A percentile compares a stretch with the other conserved stretches of the same genome.
phyloP scores from a whole-genome alignment of 2,329 filamentous ascomycete genomes.

The Sarocladium oryzae region DNA sequence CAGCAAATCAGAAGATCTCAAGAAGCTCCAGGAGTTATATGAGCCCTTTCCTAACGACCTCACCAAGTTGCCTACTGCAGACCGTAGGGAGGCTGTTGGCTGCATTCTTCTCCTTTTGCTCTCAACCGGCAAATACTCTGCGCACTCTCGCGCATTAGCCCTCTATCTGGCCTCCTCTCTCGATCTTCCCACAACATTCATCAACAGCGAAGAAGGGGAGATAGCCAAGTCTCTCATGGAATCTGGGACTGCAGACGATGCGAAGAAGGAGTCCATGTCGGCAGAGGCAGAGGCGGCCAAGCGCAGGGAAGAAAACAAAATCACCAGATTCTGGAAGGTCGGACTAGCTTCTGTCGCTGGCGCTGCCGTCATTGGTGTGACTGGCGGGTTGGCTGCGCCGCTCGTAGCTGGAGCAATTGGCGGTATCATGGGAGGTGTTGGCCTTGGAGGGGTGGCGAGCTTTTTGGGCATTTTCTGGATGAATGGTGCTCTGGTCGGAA shows the following conservation, averaged over 20 bases:
- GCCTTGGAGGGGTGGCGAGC: conserved; percentile 76
- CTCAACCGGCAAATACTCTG: conserved; percentile 67
- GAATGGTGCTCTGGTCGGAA: conserved; percentile 77
- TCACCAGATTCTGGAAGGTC: conserved; percentile 78
- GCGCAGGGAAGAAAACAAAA: conserved; percentile 63
- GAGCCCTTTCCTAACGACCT: conserved; percentile 48
- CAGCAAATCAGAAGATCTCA: conserved; percentile 31
- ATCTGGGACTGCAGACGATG: conserved; percentile 43
- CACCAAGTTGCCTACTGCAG: conserved; percentile 48
- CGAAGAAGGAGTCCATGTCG: conserved; percentile 47
- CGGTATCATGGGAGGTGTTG: conserved; percentile 76
- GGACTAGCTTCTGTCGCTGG: conserved; percentile 83
- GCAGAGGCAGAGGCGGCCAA: conserved; percentile 72
- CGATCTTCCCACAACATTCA: conserved; percentile 50
- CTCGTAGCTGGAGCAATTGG: conserved; percentile 81
- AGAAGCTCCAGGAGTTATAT: conserved; percentile 44
- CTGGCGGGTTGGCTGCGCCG: conserved; percentile 83
- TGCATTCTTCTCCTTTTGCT: conserved; percentile 65
- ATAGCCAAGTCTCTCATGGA: conserved; percentile 70
- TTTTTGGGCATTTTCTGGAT: conserved; percentile 83
- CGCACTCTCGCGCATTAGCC: conserved; percentile 63
- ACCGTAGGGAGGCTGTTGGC: conserved; percentile 59
- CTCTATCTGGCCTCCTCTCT: conserved; percentile 64
- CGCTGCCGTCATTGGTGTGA: conserved; percentile 84
- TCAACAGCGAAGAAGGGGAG: conserved; percentile 66